Evolutionary conservation across 768 basidiomycete genomes (phyloP).

Genomic region (Mycena albidolilacea): DNA sequence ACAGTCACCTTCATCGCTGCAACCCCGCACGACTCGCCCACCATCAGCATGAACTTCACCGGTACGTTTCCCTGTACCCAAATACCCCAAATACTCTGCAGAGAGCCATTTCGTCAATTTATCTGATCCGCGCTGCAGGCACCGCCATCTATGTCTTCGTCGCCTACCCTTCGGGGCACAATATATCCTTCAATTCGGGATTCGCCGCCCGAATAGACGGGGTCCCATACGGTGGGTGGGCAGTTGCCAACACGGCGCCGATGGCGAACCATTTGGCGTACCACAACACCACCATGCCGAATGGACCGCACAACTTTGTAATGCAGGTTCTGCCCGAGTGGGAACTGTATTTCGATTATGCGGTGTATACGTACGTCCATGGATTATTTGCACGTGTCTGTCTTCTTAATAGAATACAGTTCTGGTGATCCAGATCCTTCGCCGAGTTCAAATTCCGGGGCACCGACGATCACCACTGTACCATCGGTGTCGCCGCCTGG

Average conservation of each 20-base stretch:
- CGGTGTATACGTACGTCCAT: constrained; percentile 12
- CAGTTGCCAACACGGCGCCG: not conserved
- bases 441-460: too few relatives aligned
- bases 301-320: not conserved
- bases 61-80: not conserved
- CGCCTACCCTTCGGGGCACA: constrained; percentile 11
- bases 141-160: constrained; percentile 15
- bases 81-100: too few relatives aligned
- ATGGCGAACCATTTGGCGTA: constrained; percentile 2
- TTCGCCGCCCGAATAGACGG: constrained; percentile 14
- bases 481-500: too few relatives aligned
- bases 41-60: constrained; percentile 18
- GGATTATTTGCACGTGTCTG: too few relatives aligned
- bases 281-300: not conserved
- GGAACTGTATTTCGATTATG: constrained; percentile 24
- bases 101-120: too few relatives aligned
- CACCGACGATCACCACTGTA: not conserved
- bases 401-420: too few relatives aligned
- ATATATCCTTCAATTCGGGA: not conserved
- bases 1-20: constrained; percentile 4
- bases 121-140: not conserved
- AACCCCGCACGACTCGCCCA: not conserved
- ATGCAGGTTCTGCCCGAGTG: constrained; percentile 11
- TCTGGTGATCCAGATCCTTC: too few relatives aligned
- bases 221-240: constrained; percentile 11